Base-by-base conservation (phyloP, 2,329 filamentous ascomycete genomes). In the Periconia macrospinosa region DNA sequence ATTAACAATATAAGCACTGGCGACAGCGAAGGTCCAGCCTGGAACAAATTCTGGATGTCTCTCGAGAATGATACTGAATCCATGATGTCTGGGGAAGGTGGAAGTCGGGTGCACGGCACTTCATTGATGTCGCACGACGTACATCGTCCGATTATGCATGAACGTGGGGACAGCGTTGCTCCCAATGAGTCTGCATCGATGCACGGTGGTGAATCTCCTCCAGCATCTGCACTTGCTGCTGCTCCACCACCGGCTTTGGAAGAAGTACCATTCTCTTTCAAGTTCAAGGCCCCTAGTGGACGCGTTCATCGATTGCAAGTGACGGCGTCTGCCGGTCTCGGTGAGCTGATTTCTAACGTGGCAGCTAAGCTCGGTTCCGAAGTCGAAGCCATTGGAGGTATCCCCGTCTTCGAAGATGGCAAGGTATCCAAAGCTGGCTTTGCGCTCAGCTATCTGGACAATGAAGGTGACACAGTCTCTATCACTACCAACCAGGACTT, bases 41-140 rank as follows among this genome's bases (percentile, higher is more conserved):
- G 94, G 94, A 97, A 97, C 80, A 99, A 97, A 76, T 99, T 99
- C 79, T 99, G 94, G 94, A 82, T 97, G 62, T 97, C 94, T 1
- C 87, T 99, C 66, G 86, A 97, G 74, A 86, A 95, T 66, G 93
- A 96, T 73, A 93, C 92, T 14, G 94, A 97, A 76, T 99, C 94
- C 2, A 89, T 96, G 83, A 87, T 97, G 75, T 99, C 94, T 55
- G 94, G 92, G 55, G 91, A 95, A 53, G 90, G 89, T 46, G 90
- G 89, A 68, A 87, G 88, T 67, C 88, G 90, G 65, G 79, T 65
- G 72, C 86, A 80, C 67, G 86, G 82, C 49, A 86, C 88, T 53
- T 92, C 89, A 33, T 81, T 93, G 63, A 86, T 96, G 78, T 96
- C 92, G 35, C 91, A 92, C 40, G 91, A 95, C 59, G 75, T 86